Evolutionary conservation across 73 alveolate species (phyloP).

Genomic region (Paramecium sonneborni): DNA sequence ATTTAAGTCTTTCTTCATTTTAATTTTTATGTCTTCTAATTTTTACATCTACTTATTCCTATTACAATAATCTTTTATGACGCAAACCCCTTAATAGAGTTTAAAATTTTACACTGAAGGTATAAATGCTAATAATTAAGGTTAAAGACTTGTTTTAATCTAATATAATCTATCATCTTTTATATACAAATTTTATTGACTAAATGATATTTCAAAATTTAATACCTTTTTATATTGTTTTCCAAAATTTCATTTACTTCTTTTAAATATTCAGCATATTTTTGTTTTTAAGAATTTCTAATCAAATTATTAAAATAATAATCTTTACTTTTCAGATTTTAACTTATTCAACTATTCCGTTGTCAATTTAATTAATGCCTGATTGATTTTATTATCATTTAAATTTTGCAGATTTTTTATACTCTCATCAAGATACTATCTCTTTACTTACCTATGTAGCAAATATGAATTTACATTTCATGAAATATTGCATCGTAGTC

Average conservation of each 20-base stretch:
- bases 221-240: neutral
- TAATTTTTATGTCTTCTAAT: neutral
- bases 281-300: neutral
- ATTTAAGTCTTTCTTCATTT: neutral
- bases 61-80: neutral
- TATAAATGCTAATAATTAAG: neutral
- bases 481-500: neutral
- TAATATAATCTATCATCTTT: neutral
- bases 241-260: neutral
- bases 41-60: slow-evolving; percentile 5
- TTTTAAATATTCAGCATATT: neutral
- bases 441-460: neutral
- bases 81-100: neutral
- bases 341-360: neutral
- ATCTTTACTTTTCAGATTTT: neutral
- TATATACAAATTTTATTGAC: neutral
- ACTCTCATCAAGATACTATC: neutral
- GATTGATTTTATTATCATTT: neutral
- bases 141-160: neutral
- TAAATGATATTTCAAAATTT: neutral
- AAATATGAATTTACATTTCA: neutral
- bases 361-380: neutral
- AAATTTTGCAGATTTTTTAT: neutral
- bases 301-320: neutral
- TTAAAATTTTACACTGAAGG: neutral